Evolutionary conservation across 1,284 basidiomycete genomes (phyloP), one percentile per base, ranked within the genome.

Genomic region (Sporisorium sorghi): DNA sequence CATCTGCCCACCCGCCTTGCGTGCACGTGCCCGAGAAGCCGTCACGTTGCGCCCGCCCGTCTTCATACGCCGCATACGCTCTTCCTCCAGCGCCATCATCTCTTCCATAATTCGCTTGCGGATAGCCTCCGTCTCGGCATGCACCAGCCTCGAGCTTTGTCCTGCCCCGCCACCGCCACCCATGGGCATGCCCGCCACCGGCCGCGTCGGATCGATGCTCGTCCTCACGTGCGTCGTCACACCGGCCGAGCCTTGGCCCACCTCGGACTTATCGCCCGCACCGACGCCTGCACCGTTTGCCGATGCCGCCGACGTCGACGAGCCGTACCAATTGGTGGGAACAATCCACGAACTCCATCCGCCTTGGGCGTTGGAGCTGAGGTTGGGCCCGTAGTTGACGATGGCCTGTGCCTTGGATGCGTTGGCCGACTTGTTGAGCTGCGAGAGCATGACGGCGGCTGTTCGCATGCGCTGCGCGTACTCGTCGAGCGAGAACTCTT

Each of bases 401-500:
- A 77, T 77, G 2, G 78, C 76, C 19, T 79, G 78, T n/a, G 69
- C 60, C 33, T 70, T 71, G 60, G 40, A 50, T 2, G 77, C 77
- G 51, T 77, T 81, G 35, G 70, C 78, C 28, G 63, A 70, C 57
- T 75, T 78, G 70, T 95, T 97, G 44, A 99, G 89, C 86, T 99
- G 96, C 1, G 96, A 92, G 23, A 99, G 90, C 96, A 99, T 98
- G 78, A 99, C 91, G 4, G 97, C 96, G 1, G 96, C 96, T 11
- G 94, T 98, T 15, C 93, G 90, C 96, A 99, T 99, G 44, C 96
- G 90, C 80, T 97, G 93, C 0, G 96, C 96, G 84, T 99, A 99
- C 78, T 99, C 96, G 81, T 99, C 95, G 30, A 99, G 70, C 12
- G 81, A 81, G 44, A 83, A 81, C 49, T 74, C 72, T 11, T 68